Evolutionary conservation across 129 eudicot genomes (phyloP).

Genomic region (Arctium minus): DNA sequence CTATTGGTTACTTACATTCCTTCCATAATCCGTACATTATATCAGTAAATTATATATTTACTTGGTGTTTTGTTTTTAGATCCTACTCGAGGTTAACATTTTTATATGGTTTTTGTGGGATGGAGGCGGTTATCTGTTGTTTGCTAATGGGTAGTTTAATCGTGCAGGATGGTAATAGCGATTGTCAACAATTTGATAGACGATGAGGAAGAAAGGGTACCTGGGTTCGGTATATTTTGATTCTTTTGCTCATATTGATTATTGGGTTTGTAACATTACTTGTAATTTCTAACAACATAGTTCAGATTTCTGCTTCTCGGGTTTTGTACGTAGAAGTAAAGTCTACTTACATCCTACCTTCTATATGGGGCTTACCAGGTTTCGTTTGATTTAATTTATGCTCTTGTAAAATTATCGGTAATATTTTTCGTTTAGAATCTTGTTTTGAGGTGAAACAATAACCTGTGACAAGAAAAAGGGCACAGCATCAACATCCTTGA

Average conservation of each 20-base stretch:
- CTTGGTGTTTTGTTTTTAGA: background rate
- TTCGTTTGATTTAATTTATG: background rate
- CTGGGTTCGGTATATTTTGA: constrained; percentile 27
- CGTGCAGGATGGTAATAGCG: constrained; percentile 44
- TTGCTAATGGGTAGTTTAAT: background rate
- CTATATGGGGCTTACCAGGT: background rate
- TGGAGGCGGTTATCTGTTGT: background rate
- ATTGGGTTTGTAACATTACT: constrained; percentile 14
- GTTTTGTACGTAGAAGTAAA: background rate
- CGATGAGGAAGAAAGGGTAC: constrained; percentile 39
- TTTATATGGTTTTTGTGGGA: background rate
- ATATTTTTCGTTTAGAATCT: background rate
- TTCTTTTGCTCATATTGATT: background rate
- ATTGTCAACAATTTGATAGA: constrained; percentile 42
- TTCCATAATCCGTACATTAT: background rate
- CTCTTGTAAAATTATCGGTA: background rate
- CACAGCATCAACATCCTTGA: too few relatives aligned
- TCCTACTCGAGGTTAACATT: background rate
- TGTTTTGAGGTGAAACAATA: background rate
- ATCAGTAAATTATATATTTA: background rate
- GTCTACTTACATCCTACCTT: background rate
- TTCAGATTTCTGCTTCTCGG: background rate
- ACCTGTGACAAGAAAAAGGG: too few relatives aligned
- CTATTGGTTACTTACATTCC: background rate
- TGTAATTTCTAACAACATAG: background rate